Conservation (phyloP, 169 alveolate genomes). For the Babesia gibsoni region DNA sequence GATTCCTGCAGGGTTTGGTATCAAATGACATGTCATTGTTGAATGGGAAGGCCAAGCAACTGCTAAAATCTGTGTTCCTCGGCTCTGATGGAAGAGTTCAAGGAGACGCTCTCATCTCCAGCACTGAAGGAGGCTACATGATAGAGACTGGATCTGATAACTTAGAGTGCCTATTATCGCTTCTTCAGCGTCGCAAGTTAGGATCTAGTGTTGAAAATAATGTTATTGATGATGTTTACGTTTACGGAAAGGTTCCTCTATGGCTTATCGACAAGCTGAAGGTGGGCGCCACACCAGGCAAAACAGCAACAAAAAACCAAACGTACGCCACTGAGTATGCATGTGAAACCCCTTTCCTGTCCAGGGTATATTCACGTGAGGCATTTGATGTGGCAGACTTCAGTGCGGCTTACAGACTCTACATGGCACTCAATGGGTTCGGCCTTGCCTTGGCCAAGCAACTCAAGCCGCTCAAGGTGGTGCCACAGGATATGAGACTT, state of each 20-base stretch:
- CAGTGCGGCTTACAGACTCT: not conserved
- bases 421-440: conserved; percentile 25
- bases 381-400: not conserved
- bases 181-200: conserved; percentile 37
- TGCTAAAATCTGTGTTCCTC: conserved; percentile 47
- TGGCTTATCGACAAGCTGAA: not conserved
- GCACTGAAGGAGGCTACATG: conserved; percentile 3
- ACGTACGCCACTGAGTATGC: not conserved
- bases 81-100: conserved; percentile 68
- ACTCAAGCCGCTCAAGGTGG: conserved; percentile 10
- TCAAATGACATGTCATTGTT: conserved; percentile 55
- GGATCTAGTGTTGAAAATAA: conserved; percentile 27
- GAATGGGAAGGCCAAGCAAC: not conserved
- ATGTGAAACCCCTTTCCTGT: not conserved
- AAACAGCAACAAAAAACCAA: not conserved
- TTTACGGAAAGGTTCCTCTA: not conserved
- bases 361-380: not conserved
- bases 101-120: conserved; percentile 63
- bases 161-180: not conserved
- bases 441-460: conserved; percentile 12
- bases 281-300: not conserved
- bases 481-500: conserved; percentile 69
- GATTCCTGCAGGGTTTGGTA: conserved; percentile 71
- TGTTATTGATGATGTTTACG: not conserved
- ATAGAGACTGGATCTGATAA: conserved; percentile 31